Conservation (phyloP, 805 yeast genomes). For the Kodamaea sagamina region DNA sequence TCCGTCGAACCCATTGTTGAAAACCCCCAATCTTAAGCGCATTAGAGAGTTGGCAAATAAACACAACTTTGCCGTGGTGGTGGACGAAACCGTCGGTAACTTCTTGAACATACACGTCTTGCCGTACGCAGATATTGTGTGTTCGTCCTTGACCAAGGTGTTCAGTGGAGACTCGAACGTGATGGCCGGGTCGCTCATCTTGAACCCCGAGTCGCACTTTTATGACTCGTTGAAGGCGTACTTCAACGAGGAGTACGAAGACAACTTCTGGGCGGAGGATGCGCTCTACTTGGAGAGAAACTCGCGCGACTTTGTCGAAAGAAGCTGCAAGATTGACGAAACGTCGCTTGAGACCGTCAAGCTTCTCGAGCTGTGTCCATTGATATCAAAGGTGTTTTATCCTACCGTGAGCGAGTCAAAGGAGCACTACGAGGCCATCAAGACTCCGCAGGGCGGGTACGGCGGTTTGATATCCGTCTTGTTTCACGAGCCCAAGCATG, state of each 20-base stretch:
- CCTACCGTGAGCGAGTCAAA: conserved; percentile 62
- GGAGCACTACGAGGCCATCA: conserved; percentile 68
- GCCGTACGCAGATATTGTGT: conserved; percentile 83
- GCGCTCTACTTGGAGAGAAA: conserved; percentile 90
- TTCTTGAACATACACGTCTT: conserved; percentile 79
- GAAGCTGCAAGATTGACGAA: conserved; percentile 58
- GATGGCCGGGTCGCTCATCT: conserved; percentile 86
- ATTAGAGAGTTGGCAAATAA: conserved; percentile 66
- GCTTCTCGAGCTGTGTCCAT: conserved; percentile 48
- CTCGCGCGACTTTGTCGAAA: conserved; percentile 78
- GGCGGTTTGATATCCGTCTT: conserved; percentile 83
- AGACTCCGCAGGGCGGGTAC: conserved; percentile 75
- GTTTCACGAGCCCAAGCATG: conserved; percentile 63
- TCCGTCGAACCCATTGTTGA: conserved; percentile 91
- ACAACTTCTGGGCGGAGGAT: conserved; percentile 89
- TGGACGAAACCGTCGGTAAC: conserved; percentile 95
- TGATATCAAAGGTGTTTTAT: conserved; percentile 68
- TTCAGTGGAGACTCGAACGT: conserved; percentile 95
- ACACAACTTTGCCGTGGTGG: conserved; percentile 74
- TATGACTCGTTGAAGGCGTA: conserved; percentile 53
- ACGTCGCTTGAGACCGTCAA: conserved; percentile 58
- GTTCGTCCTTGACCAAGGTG: conserved; percentile 84
- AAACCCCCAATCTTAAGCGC: conserved; percentile 73
- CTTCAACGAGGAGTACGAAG: conserved; percentile 59
- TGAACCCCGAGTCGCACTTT: conserved; percentile 63